phyloP scores from a whole-genome alignment of 2,329 filamentous ascomycete species.

The Nectriaceae sp. region DNA sequence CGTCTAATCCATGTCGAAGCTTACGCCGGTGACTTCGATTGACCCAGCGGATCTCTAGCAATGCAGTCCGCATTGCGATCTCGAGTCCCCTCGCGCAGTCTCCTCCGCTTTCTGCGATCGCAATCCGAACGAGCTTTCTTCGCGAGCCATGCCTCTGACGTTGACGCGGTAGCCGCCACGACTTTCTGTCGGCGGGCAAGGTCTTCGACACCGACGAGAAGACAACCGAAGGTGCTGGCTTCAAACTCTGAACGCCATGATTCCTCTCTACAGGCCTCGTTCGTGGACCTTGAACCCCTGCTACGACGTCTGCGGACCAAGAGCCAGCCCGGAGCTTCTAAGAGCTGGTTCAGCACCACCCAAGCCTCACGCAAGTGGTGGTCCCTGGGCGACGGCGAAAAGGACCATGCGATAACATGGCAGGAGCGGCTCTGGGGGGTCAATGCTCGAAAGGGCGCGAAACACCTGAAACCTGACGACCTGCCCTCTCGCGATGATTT shows the following conservation, averaged over 20 bases:
- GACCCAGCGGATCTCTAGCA: constrained; percentile 22
- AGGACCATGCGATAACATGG: constrained; percentile 40
- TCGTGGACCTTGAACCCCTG: constrained; percentile 29
- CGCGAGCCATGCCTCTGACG: constrained; percentile 32
- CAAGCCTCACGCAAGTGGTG: constrained; percentile 19
- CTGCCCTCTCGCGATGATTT: constrained; percentile 62
- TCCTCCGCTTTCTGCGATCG: constrained; percentile 72
- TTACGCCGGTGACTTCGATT: background rate
- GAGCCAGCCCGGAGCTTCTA: constrained; percentile 9
- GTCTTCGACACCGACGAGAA: background rate
- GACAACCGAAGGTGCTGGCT: background rate
- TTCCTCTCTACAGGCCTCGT: constrained; percentile 34
- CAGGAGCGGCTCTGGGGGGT: constrained; percentile 52
- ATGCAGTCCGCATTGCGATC: constrained; percentile 48
- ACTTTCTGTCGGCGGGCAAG: background rate
- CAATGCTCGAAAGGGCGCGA: constrained; percentile 37
- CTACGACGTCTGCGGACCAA: constrained; percentile 14
- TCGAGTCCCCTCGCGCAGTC: constrained; percentile 53
- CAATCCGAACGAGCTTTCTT: constrained; percentile 66
- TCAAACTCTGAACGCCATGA: background rate
- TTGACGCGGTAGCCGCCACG: constrained; percentile 6
- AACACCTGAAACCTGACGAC: constrained; percentile 56
- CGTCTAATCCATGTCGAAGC: constrained; percentile 16
- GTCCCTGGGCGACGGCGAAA: constrained; percentile 19
- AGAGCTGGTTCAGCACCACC: constrained; percentile 34